phyloP scores from a whole-genome alignment of 2,329 filamentous ascomycete species.

The Hymenoscyphus linearis region DNA sequence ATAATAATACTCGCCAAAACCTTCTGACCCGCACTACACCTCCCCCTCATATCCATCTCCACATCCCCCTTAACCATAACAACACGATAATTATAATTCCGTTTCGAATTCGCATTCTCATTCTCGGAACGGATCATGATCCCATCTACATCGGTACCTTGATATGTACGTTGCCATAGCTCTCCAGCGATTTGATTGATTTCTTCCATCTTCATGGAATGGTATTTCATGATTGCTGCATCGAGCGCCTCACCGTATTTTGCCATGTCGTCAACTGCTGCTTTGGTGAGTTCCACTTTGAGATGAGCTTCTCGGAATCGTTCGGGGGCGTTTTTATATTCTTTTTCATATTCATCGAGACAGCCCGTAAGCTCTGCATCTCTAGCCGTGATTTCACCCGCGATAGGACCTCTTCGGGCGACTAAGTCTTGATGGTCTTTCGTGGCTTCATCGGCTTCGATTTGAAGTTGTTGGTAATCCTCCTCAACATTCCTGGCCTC shows the following conservation, averaged over 20 bases:
- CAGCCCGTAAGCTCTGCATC: conserved; percentile 72
- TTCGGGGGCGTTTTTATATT: conserved; percentile 76
- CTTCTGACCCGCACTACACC: conserved; percentile 94
- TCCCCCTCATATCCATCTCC: conserved; percentile 99
- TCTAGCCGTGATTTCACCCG: conserved; percentile 76
- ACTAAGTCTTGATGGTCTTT: conserved; percentile 62
- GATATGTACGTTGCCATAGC: conserved; percentile 95
- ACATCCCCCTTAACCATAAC: conserved; percentile 97
- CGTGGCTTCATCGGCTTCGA: conserved; percentile 64
- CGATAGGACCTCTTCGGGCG: conserved; percentile 67
- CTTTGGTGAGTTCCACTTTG: conserved; percentile 85
- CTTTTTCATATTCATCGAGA: conserved; percentile 73
- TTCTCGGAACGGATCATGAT: conserved; percentile 92
- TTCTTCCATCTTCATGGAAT: conserved; percentile 95
- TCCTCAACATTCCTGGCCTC: conserved; percentile 75
- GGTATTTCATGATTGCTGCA: conserved; percentile 96
- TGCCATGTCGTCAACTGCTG: conserved; percentile 82
- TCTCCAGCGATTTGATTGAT: conserved; percentile 93
- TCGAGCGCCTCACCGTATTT: conserved; percentile 81
- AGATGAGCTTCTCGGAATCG: conserved; percentile 87
- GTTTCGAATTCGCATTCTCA: conserved; percentile 65
- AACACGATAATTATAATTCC: conserved; percentile 93
- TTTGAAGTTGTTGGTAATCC: conserved; percentile 69
- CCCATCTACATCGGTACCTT: conserved; percentile 94
- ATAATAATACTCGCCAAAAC: conserved; percentile 97